Percentiles rank a stretch among this genome's conserved stretches.
Evolutionary conservation across 1,139 yeast species (phyloP).

Genomic region (Yamadazyma oceani): DNA sequence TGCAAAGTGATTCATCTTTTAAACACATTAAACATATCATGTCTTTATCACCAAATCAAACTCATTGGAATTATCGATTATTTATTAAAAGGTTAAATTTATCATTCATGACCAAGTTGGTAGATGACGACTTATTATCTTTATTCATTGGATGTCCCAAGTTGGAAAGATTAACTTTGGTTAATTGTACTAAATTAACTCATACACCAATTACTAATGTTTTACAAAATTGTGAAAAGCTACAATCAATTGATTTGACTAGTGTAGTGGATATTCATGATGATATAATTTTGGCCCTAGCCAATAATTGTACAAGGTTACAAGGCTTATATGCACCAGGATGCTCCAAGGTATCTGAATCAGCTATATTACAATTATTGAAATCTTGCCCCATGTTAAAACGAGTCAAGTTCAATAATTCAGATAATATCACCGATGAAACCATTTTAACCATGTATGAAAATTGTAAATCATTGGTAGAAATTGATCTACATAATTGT

Average conservation of each 20-base stretch:
- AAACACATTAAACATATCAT: conserved; percentile 55
- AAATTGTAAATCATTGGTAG: conserved; percentile 78
- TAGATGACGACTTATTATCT: conserved; percentile 61
- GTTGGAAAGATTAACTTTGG: conserved; percentile 82
- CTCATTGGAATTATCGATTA: conserved; percentile 71
- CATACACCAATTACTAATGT: conserved; percentile 63
- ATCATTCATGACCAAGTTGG: conserved; percentile 66
- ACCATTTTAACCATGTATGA: conserved; percentile 62
- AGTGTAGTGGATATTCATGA: conserved; percentile 75
- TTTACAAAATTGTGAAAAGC: conserved; percentile 60
- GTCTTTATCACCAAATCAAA: conserved; percentile 45
- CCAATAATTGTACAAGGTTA: conserved; percentile 67
- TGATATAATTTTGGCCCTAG: conserved; percentile 67
- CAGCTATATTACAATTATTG: conserved; percentile 61
- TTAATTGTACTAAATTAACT: conserved; percentile 70
- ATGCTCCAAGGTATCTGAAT: conserved; percentile 67
- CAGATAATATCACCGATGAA: conserved; percentile 66
- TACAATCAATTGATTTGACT: conserved; percentile 87
- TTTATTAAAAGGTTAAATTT: conserved; percentile 81
- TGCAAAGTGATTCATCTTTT: conserved; percentile 54
- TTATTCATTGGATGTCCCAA: conserved; percentile 67
- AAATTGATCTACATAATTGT: conserved; percentile 85
- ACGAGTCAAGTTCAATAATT: conserved; percentile 78
- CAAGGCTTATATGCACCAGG: conserved; percentile 93
- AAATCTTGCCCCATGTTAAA: conserved; percentile 71